Evolutionary conservation across 768 basidiomycete species (phyloP).

Genomic region (Trichaptum fuscoviolaceum): DNA sequence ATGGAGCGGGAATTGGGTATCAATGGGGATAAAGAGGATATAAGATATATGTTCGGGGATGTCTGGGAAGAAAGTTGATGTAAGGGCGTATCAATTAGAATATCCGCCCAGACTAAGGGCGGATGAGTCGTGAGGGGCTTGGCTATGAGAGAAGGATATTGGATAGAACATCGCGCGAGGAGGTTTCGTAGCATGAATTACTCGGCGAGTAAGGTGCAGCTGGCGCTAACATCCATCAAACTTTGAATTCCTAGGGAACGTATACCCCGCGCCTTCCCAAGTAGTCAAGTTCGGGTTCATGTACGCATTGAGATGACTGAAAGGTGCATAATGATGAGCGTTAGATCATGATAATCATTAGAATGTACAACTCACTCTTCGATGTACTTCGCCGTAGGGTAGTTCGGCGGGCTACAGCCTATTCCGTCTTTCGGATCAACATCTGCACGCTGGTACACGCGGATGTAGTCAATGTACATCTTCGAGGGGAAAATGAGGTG

Average conservation of each 20-base stretch:
- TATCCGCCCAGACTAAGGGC: background rate
- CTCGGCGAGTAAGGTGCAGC: background rate
- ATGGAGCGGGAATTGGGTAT: background rate
- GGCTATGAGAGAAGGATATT: background rate
- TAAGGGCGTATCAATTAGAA: background rate
- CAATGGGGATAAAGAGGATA: background rate
- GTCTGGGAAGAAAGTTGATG: background rate
- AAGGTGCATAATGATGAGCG: background rate
- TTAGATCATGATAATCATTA: background rate
- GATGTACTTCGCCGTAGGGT: slow-evolving; percentile 82
- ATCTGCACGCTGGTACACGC: slow-evolving; percentile 78
- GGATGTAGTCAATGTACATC: slow-evolving; percentile 88
- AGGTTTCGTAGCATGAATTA: background rate
- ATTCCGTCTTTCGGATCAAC: slow-evolving; percentile 47
- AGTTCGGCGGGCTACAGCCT: slow-evolving; percentile 72
- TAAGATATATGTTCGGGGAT: background rate
- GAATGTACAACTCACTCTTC: slow-evolving; percentile 38
- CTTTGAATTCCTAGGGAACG: slow-evolving; percentile 63
- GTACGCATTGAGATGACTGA: slow-evolving; percentile 52
- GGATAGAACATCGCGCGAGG: background rate
- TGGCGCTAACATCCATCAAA: slow-evolving; percentile 27
- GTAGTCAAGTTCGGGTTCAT: slow-evolving; percentile 80
- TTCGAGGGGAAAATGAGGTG: slow-evolving; percentile 71
- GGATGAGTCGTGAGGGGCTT: background rate
- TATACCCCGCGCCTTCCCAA: slow-evolving; percentile 73